Percentiles rank a stretch among this genome's conserved stretches.
phyloP scores from a whole-genome alignment of 1,284 basidiomycete species.

The Leccinum solheimii region DNA sequence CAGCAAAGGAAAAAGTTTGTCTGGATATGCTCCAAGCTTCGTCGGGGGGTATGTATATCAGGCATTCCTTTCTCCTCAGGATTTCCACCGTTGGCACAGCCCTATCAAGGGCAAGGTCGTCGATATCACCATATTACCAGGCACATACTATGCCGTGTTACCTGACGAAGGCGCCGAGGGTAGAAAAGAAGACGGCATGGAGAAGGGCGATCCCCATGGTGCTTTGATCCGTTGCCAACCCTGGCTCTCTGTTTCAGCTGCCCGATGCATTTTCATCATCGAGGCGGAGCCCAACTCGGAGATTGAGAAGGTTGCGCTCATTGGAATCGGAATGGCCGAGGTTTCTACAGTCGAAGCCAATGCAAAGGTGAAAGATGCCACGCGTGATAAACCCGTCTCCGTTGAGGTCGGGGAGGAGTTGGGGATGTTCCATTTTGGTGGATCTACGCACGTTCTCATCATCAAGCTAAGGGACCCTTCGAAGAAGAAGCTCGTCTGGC shows the following conservation, averaged over 20 bases:
- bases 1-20: too few species aligned
- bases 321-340: constrained; percentile 57
- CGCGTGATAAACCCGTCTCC: too few species aligned
- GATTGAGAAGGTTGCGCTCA: constrained; percentile 42
- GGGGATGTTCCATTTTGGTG: constrained; percentile 56
- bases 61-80: constrained; percentile 47
- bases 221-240: constrained; percentile 40
- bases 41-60: constrained; percentile 47
- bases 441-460: constrained; percentile 44
- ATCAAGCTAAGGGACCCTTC: constrained; percentile 28
- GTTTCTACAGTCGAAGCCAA: constrained; percentile 44
- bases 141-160: constrained; percentile 49
- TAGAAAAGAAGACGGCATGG: not conserved
- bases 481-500: not conserved
- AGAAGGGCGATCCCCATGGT: constrained; percentile 19
- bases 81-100: constrained; percentile 57
- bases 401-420: constrained; percentile 45
- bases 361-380: too few species aligned
- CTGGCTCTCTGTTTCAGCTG: constrained; percentile 30
- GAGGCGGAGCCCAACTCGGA: constrained; percentile 28
- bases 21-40: too few species aligned
- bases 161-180: not conserved
- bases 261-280: constrained; percentile 55
- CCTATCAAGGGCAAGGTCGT: constrained; percentile 50
- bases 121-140: constrained; percentile 41